Conservation (phyloP, 306 rosid genomes). For the Prunus mongolica region DNA sequence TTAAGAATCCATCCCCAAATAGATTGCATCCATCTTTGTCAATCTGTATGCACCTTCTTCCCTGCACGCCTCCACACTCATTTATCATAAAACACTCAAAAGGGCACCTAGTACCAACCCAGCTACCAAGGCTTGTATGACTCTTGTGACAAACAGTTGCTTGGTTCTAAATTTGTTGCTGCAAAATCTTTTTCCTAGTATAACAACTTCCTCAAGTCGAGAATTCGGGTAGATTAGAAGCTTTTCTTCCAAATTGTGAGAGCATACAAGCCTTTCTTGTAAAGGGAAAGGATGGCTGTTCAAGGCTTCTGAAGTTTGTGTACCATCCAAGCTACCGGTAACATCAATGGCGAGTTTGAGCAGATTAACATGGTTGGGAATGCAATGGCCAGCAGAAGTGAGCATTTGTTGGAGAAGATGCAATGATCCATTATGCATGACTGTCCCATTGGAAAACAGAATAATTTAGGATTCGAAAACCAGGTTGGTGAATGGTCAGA, state of each 20-base stretch:
- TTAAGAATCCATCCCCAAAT: constrained; percentile 54
- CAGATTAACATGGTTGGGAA: constrained; percentile 78
- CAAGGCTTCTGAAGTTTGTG: constrained; percentile 49
- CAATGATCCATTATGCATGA: constrained; percentile 74
- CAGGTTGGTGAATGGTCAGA: constrained; percentile 90
- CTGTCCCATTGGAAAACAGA: constrained; percentile 70
- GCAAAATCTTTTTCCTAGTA: constrained; percentile 84
- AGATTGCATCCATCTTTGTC: constrained; percentile 50
- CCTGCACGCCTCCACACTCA: constrained; percentile 84
- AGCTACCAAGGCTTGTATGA: constrained; percentile 46
- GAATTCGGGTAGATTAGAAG: constrained; percentile 43
- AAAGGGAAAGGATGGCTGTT: constrained; percentile 30
- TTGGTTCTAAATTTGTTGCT: constrained; percentile 82
- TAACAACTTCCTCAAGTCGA: constrained; percentile 44
- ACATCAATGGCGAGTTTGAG: constrained; percentile 78
- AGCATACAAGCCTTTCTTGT: constrained; percentile 13
- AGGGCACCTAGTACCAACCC: constrained; percentile 72
- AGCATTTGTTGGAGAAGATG: constrained; percentile 69
- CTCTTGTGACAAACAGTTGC: constrained; percentile 56
- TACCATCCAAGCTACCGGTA: constrained; percentile 48
- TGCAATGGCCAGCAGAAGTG: constrained; percentile 43
- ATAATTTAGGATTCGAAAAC: constrained; percentile 67
- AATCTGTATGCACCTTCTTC: constrained; percentile 57
- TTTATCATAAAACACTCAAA: constrained; percentile 92
- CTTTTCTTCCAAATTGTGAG: constrained; percentile 34